A percentile compares a stretch with the other conserved stretches of the same genome.
Evolutionary conservation across 108 stramenopile species (phyloP).

Genomic region (Stephanodiscus minutulus): DNA sequence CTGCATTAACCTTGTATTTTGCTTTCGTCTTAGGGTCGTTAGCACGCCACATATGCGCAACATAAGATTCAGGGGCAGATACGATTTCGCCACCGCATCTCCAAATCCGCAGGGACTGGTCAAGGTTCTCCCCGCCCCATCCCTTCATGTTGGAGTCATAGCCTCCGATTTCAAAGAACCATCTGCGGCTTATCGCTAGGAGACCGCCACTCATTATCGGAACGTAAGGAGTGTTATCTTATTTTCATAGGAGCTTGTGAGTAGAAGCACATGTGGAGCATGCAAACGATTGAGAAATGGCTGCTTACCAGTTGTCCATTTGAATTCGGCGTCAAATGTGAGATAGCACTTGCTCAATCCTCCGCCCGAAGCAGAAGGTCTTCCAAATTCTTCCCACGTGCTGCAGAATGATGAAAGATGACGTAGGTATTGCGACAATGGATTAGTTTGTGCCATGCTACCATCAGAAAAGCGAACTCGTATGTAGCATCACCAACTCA

Average conservation of each 20-base stretch:
- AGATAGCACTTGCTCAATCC: constrained; percentile 54
- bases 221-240: constrained; percentile 34
- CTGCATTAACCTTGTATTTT: constrained; percentile 39
- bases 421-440: neutral
- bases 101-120: constrained; percentile 49
- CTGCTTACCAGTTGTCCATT: constrained; percentile 34
- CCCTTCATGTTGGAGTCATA: constrained; percentile 46
- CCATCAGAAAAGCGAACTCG: neutral
- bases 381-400: constrained; percentile 34
- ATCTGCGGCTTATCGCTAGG: constrained; percentile 44
- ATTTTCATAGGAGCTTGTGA: neutral
- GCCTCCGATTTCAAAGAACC: constrained; percentile 54
- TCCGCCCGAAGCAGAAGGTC: constrained; percentile 23
- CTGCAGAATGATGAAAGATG: neutral
- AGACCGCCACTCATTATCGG: constrained; percentile 51
- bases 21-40: constrained; percentile 38
- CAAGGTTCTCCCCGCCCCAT: constrained; percentile 50
- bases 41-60: constrained; percentile 50
- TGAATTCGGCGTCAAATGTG: constrained; percentile 51
- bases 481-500: neutral
- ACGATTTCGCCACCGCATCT: constrained; percentile 50
- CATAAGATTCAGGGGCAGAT: constrained; percentile 41
- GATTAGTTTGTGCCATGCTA: neutral
- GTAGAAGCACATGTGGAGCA: neutral
- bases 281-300: neutral